Evolutionary conservation across 2,329 filamentous ascomycete genomes (phyloP).

Genomic region (Talaromyces marneffei): DNA sequence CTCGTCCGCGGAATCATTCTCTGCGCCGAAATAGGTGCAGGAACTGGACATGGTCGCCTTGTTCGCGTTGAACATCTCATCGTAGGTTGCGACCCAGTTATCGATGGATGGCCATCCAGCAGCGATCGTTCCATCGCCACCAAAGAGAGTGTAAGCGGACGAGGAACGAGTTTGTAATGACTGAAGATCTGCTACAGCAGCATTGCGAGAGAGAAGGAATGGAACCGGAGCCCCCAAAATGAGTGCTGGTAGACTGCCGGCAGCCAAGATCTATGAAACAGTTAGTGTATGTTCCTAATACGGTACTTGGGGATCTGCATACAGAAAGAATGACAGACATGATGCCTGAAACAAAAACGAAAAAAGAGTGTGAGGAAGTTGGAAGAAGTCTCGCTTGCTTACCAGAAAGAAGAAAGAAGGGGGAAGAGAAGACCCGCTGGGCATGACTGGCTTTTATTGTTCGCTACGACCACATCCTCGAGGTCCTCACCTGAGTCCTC

Average conservation of each 20-base stretch:
- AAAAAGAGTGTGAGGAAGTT: constrained; percentile 10
- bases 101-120: constrained; percentile 28
- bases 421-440: not conserved
- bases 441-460: not conserved
- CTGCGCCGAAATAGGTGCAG: constrained; percentile 8
- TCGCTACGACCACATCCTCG: not conserved
- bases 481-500: not conserved
- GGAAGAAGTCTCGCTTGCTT: constrained; percentile 17
- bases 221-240: constrained; percentile 14
- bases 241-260: constrained; percentile 15
- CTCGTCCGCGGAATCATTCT: constrained; percentile 18
- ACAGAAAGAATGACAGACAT: constrained; percentile 16
- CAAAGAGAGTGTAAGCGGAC: constrained; percentile 10
- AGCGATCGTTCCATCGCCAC: constrained; percentile 8
- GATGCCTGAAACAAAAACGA: constrained; percentile 5
- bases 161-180: constrained; percentile 8
- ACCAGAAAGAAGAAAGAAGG: constrained; percentile 5
- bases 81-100: constrained; percentile 22
- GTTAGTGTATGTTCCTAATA: not conserved
- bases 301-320: not conserved
- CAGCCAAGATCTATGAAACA: constrained; percentile 11
- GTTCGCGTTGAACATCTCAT: constrained; percentile 13
- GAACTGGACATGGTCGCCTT: constrained; percentile 4
- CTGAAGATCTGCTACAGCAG: constrained; percentile 6
- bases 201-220: constrained; percentile 12